A percentile compares a stretch with the other conserved stretches of the same genome.
These are phyloP conservation scores for Candida ovalis DNA, from an alignment of 805 yeast species.

Conservation along the genomic window DNA sequence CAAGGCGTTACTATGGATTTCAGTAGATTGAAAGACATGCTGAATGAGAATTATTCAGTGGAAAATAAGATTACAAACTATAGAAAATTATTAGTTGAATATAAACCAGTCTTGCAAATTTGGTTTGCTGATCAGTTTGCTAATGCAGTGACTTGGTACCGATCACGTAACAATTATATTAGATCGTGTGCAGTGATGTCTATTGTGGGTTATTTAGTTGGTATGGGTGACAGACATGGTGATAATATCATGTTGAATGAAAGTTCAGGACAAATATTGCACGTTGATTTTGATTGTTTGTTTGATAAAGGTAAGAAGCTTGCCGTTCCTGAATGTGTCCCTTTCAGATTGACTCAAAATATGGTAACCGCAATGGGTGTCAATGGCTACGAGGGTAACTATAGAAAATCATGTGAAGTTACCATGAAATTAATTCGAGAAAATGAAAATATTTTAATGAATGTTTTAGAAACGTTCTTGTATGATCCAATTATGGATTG, in stretches of 20 bases:
- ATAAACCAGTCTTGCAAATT: slow-evolving; percentile 71
- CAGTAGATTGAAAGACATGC: slow-evolving; percentile 21
- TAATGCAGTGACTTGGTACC: slow-evolving; percentile 85
- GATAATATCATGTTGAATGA: slow-evolving; percentile 80
- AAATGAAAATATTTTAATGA: slow-evolving; percentile 82
- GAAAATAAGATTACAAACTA: slow-evolving; percentile 36
- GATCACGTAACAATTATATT: slow-evolving; percentile 67
- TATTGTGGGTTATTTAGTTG: slow-evolving; percentile 89
- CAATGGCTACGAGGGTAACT: slow-evolving; percentile 85
- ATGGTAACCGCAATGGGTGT: slow-evolving; percentile 85
- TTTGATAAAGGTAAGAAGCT: slow-evolving; percentile 79
- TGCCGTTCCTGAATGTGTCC: slow-evolving; percentile 88
- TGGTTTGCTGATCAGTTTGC: slow-evolving; percentile 91
- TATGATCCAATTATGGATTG: slow-evolving; percentile 91
- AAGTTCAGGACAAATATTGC: slow-evolving; percentile 74
- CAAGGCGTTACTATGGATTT: slow-evolving; percentile 27
- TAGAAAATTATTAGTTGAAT: slow-evolving; percentile 29
- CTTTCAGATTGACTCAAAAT: slow-evolving; percentile 86
- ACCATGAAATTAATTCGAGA: slow-evolving; percentile 67
- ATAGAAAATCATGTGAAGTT: slow-evolving; percentile 81
- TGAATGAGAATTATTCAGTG: slow-evolving; percentile 21
- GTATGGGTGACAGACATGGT: slow-evolving; percentile 95
- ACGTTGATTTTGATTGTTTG: slow-evolving; percentile 95
- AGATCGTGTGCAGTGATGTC: slow-evolving; percentile 94
- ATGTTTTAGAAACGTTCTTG: slow-evolving; percentile 84